phyloP scores from a whole-genome alignment of 2,329 filamentous ascomycete genomes.

The Fusarium vanettenii region DNA sequence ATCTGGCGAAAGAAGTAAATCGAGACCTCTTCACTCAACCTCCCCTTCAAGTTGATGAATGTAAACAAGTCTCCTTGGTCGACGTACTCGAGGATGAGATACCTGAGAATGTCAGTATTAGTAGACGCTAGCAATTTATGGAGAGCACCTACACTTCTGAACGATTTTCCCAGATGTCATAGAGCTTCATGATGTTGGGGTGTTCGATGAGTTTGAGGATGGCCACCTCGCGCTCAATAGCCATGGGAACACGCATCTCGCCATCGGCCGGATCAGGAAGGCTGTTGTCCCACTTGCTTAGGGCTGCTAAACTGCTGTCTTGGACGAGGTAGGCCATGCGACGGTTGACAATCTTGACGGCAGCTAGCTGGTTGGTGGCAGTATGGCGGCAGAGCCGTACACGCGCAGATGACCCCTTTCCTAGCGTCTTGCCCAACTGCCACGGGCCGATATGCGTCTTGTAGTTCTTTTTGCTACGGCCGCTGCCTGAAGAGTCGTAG shows the following conservation, averaged over 20 bases:
- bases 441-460: constrained; percentile 92
- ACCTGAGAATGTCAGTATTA: constrained; percentile 63
- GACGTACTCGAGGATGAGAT: constrained; percentile 93
- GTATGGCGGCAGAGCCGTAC: constrained; percentile 88
- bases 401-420: constrained; percentile 88
- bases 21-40: constrained; percentile 82
- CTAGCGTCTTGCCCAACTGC: constrained; percentile 89
- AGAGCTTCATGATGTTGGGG: constrained; percentile 91
- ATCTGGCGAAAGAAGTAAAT: constrained; percentile 93
- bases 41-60: constrained; percentile 80
- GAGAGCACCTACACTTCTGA: constrained; percentile 81
- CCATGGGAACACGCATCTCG: constrained; percentile 81
- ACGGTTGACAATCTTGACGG: constrained; percentile 96
- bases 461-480: constrained; percentile 55
- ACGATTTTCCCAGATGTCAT: constrained; percentile 98
- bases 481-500: constrained; percentile 55
- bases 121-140: background rate
- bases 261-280: constrained; percentile 67
- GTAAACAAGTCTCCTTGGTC: constrained; percentile 84
- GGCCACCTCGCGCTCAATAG: constrained; percentile 93
- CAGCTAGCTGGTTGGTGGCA: constrained; percentile 82
- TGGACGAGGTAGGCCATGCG: constrained; percentile 82
- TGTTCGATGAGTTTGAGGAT: constrained; percentile 98
- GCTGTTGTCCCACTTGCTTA: constrained; percentile 78
- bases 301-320: constrained; percentile 84